A percentile compares a stretch with the other conserved stretches of the same genome.
These are phyloP conservation scores for Lumnitzera littorea DNA, from an alignment of 345 rosid genomes.

Conservation along the genomic window DNA sequence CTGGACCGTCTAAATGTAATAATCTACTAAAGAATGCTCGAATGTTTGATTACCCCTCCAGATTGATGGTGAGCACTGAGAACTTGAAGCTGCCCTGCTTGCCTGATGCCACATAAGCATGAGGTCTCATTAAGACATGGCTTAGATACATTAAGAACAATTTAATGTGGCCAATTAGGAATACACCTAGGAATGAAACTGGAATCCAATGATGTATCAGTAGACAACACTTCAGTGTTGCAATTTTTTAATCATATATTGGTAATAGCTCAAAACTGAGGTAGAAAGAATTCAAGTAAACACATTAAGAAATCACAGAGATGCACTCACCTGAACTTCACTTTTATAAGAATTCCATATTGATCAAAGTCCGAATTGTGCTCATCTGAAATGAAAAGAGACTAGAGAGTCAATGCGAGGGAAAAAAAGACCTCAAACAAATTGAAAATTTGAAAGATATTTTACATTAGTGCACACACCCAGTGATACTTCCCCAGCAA, in stretches of 20 bases:
- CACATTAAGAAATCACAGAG: neutral
- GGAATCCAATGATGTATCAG: neutral
- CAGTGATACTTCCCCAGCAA: constrained; percentile 88
- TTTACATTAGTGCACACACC: constrained; percentile 24
- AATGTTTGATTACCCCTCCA: constrained; percentile 59
- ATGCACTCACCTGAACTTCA: constrained; percentile 71
- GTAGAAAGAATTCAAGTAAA: no score
- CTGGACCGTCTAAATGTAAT: neutral
- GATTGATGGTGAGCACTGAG: constrained; percentile 96
- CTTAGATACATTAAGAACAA: no score
- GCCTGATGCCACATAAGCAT: constrained; percentile 30
- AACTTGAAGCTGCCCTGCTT: constrained; percentile 78
- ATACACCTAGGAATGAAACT: neutral
- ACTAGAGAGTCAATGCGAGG: constrained; percentile 3
- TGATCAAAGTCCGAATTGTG: constrained; percentile 73
- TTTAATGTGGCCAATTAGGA: no score
- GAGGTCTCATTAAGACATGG: constrained; percentile 4
- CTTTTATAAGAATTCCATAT: constrained; percentile 81
- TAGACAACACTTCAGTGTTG: no score
- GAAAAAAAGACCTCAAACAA: neutral
- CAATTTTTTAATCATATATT: no score
- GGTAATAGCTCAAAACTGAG: neutral
- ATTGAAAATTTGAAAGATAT: neutral
- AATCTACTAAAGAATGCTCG: neutral
- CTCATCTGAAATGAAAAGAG: constrained; percentile 48